phyloP scores from a whole-genome alignment of 2,329 filamentous ascomycete genomes.

The Fusarium nurragi region DNA sequence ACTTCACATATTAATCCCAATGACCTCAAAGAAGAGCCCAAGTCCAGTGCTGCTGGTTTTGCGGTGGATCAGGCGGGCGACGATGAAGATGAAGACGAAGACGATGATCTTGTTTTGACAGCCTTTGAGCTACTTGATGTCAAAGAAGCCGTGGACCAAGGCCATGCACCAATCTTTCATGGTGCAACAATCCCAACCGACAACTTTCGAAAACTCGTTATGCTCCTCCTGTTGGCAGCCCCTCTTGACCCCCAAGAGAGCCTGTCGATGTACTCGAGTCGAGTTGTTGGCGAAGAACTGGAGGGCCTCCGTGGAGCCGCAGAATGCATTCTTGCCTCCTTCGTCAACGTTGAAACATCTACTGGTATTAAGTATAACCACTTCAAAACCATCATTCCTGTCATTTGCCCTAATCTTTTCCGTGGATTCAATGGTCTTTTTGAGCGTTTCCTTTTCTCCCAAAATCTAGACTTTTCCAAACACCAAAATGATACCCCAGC shows the following conservation, averaged over 20 bases:
- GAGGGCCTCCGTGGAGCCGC: slow-evolving; percentile 68
- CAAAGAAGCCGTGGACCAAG: slow-evolving; percentile 66
- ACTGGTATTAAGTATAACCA: slow-evolving; percentile 70
- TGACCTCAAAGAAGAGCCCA: slow-evolving; percentile 1
- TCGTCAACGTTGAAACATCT: slow-evolving; percentile 70
- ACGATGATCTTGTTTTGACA: slow-evolving; percentile 73
- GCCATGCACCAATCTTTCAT: slow-evolving; percentile 60
- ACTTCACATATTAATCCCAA: not conserved
- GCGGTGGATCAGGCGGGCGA: slow-evolving; percentile 57
- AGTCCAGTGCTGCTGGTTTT: slow-evolving; percentile 53
- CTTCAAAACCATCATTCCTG: slow-evolving; percentile 68
- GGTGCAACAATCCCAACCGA: slow-evolving; percentile 78
- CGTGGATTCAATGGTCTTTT: slow-evolving; percentile 74
- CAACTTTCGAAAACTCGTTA: slow-evolving; percentile 75
- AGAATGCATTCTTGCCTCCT: slow-evolving; percentile 71
- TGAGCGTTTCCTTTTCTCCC: slow-evolving; percentile 79
- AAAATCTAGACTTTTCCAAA: slow-evolving; percentile 73
- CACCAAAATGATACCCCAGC: slow-evolving; percentile 48
- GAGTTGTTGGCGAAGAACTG: slow-evolving; percentile 65
- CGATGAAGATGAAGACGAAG: slow-evolving; percentile 58
- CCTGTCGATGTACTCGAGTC: slow-evolving; percentile 67
- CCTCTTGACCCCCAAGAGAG: slow-evolving; percentile 72
- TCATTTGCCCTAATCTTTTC: slow-evolving; percentile 73
- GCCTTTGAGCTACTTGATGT: slow-evolving; percentile 75
- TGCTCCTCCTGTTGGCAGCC: slow-evolving; percentile 74